Evolutionary conservation across 371 early-diverging fungal species (phyloP), one percentile per base, ranked within the genome.

Genomic region (Mucor irregularis): DNA sequence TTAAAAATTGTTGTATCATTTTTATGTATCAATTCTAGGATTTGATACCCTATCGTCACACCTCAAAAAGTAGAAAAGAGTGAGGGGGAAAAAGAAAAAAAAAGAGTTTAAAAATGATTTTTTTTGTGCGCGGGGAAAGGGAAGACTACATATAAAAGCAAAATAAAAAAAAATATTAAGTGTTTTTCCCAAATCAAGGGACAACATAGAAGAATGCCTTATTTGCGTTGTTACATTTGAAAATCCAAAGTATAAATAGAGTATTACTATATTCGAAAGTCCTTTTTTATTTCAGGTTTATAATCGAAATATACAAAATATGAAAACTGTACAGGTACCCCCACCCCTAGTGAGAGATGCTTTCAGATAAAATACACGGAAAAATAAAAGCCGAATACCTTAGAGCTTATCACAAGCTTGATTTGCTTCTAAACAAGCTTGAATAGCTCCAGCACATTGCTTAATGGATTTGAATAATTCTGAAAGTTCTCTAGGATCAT

Each of bases 401-500:
- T 10, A 42, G 24, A 22, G 9, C 31, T 38, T 49, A 21, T 49
- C 46, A 29, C 30, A 61, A 2, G 37, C 55, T 51, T 56, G 22
- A 13, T 54, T 45, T 34, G 58, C 59, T 28, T 62, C 63, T 0
- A 48, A 24, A 45, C 73, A 74, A 22, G 71, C 64, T 38, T 62
- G 38, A 4, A 71, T 62, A 7, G 74, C 74, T 0, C 35, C 34
- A 7, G 71, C 71, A 26, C 71, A 71, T 10, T 62, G 51, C 42
- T 61, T 58, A 24, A 74, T 68, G 6, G 69, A 54, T 22, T 71
- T 61, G 44, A 74, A 74, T 11, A 74, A 19, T 2, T 50, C 17
- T 14, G 31, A 47, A 4, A 71, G 44, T 26, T 63, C 60, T 0
- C n/a, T 16, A 10, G 71, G 64, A 57, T 71, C 69, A 26, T 62